Percentiles rank a stretch among this genome's conserved stretches.
These are phyloP conservation scores for Picea abies DNA, from an alignment of 83 land plant species.

Conservation along the genomic window DNA sequence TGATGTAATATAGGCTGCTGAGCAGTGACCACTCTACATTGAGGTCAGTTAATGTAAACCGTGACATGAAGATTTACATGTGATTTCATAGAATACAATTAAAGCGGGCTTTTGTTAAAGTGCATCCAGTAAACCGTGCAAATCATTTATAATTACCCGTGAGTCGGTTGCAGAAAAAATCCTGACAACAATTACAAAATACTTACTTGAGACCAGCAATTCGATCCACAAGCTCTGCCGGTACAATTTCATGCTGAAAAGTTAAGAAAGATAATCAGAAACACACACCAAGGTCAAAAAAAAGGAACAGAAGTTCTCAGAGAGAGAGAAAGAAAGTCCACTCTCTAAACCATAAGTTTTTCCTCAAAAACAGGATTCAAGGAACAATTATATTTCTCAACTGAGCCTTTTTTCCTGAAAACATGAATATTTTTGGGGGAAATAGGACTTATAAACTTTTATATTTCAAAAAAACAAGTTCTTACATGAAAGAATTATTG, in stretches of 20 bases:
- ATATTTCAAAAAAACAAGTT: too few relatives aligned
- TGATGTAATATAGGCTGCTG: neutral
- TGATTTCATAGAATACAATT: neutral
- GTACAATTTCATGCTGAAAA: constrained; percentile 95
- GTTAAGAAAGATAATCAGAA: neutral
- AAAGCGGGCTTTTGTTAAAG: neutral
- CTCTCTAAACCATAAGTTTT: neutral
- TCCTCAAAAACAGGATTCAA: neutral
- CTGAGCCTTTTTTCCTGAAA: neutral
- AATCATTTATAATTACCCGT: neutral
- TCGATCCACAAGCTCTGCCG: constrained; percentile 87
- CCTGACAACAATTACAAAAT: constrained; percentile 4
- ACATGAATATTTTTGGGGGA: neutral
- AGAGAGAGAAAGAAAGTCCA: neutral
- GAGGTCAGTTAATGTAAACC: neutral
- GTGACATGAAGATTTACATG: neutral
- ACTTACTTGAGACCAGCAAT: constrained; percentile 92
- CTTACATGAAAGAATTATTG: too few relatives aligned
- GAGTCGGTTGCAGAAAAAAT: neutral
- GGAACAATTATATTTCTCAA: neutral
- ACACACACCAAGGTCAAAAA: neutral
- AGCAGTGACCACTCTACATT: constrained; percentile 1
- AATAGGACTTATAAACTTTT: neutral
- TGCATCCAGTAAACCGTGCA: neutral
- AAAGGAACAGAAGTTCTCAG: neutral